Evolutionary conservation across 371 early-diverging fungal genomes (phyloP).

Genomic region (Mucor circinelloides): DNA sequence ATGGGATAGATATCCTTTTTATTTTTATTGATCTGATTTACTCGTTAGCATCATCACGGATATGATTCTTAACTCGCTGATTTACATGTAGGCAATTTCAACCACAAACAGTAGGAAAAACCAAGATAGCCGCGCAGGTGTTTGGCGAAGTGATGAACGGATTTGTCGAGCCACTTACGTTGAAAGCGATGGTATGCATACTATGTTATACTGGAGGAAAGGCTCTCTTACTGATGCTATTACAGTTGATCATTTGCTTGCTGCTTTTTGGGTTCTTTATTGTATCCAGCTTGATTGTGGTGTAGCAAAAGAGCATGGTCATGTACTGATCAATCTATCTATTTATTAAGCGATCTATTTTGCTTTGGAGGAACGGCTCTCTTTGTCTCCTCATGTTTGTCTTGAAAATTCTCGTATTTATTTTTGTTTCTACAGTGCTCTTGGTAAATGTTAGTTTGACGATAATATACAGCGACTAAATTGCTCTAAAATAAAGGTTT

Average conservation of each 20-base stretch:
- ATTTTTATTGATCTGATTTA: not conserved
- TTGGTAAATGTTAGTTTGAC: not conserved
- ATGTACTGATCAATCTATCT: not conserved
- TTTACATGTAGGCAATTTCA: slow-evolving; percentile 12
- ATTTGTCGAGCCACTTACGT: slow-evolving; percentile 16
- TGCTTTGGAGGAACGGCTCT: not conserved
- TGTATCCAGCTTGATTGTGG: slow-evolving; percentile 1
- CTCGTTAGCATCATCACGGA: not conserved
- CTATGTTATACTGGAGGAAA: not conserved
- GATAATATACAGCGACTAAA: not conserved
- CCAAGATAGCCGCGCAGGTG: slow-evolving; percentile 16
- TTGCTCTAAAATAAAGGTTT: not conserved
- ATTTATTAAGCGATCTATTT: not conserved
- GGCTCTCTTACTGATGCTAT: not conserved
- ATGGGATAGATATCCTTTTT: slow-evolving; percentile 24
- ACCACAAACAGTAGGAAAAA: not conserved
- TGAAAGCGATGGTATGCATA: slow-evolving; percentile 22
- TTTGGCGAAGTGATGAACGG: slow-evolving; percentile 24
- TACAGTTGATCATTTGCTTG: slow-evolving; percentile 10
- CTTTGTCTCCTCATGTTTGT: not conserved
- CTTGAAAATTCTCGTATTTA: not conserved
- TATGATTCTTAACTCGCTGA: not conserved
- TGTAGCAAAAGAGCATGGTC: not conserved
- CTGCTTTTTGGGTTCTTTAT: slow-evolving; percentile 15
- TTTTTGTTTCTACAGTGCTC: not conserved